Conservation (phyloP, 2,329 filamentous ascomycete genomes). For the Colletotrichum musicola region DNA sequence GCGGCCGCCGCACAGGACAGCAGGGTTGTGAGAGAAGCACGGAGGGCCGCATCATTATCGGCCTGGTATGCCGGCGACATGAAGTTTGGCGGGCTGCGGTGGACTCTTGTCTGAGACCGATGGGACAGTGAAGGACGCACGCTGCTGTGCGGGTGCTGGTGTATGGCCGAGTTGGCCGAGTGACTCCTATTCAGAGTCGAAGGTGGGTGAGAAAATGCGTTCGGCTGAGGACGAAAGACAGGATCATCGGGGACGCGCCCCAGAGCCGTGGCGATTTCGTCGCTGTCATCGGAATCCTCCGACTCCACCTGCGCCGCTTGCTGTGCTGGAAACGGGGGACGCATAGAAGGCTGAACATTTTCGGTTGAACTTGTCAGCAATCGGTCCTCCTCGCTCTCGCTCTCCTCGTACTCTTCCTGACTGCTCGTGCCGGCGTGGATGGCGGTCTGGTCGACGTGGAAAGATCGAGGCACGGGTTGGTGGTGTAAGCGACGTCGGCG, state of each 20-base stretch:
- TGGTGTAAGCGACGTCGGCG: conserved; percentile 66
- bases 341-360: conserved; percentile 53
- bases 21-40: conserved; percentile 93
- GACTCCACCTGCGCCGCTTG: conserved; percentile 55
- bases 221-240: conserved; percentile 87
- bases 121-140: conserved; percentile 64
- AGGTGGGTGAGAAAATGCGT: conserved; percentile 90
- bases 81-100: conserved; percentile 68
- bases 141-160: conserved; percentile 62
- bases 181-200: conserved; percentile 62
- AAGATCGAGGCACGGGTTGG: conserved; percentile 48
- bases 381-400: conserved; percentile 88
- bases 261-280: conserved; percentile 87
- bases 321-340: conserved; percentile 46
- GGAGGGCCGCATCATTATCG: conserved; percentile 92
- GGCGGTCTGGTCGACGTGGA: conserved; percentile 54
- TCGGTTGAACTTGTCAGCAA: conserved; percentile 71
- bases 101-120: conserved; percentile 60
- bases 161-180: conserved; percentile 62
- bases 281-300: conserved; percentile 65
- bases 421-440: conserved; percentile 73
- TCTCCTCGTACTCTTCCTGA: conserved; percentile 95
- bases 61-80: conserved; percentile 82
- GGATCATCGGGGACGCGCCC: conserved; percentile 68
- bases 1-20: conserved; percentile 95